Percentiles rank a stretch among this genome's conserved stretches.
Evolutionary conservation across 1,139 yeast species (phyloP).

Genomic region (Torulaspora globosa): DNA sequence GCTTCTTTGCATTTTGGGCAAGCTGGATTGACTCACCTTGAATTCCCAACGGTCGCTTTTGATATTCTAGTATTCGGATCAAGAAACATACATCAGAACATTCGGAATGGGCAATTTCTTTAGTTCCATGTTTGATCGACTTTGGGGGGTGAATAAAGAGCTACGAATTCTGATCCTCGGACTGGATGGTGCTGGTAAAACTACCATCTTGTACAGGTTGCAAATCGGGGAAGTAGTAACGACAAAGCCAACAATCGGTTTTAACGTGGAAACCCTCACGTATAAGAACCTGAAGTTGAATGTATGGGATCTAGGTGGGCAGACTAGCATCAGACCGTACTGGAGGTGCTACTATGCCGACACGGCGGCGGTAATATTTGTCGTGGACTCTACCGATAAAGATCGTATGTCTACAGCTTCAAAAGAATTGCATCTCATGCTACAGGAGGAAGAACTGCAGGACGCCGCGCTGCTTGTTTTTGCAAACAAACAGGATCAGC

Average conservation of each 20-base stretch:
- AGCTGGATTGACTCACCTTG: not conserved
- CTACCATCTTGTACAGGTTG: conserved; percentile 85
- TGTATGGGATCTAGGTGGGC: conserved; percentile 93
- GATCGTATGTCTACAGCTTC: conserved; percentile 86
- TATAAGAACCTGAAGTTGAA: conserved; percentile 89
- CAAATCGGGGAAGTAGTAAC: conserved; percentile 94
- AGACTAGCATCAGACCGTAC: conserved; percentile 92
- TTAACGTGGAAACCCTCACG: conserved; percentile 89
- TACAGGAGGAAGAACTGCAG: conserved; percentile 84
- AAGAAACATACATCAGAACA: not conserved
- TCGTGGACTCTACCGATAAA: conserved; percentile 93
- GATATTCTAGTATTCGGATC: not conserved
- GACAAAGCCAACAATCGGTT: conserved; percentile 94
- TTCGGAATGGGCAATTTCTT: conserved; percentile 71
- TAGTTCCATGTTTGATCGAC: conserved; percentile 76
- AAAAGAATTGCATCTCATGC: conserved; percentile 86
- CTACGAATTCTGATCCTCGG: conserved; percentile 89
- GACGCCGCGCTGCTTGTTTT: conserved; percentile 90
- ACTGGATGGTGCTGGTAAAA: conserved; percentile 96
- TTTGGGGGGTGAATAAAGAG: conserved; percentile 90
- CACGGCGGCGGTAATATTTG: conserved; percentile 94
- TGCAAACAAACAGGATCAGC: conserved; percentile 96
- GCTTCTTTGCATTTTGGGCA: not conserved
- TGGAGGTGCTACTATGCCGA: conserved; percentile 97
- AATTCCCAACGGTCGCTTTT: not conserved